Conservation (phyloP, 192 early-diverging fungal genomes). For the Neocallimastix lanati region DNA sequence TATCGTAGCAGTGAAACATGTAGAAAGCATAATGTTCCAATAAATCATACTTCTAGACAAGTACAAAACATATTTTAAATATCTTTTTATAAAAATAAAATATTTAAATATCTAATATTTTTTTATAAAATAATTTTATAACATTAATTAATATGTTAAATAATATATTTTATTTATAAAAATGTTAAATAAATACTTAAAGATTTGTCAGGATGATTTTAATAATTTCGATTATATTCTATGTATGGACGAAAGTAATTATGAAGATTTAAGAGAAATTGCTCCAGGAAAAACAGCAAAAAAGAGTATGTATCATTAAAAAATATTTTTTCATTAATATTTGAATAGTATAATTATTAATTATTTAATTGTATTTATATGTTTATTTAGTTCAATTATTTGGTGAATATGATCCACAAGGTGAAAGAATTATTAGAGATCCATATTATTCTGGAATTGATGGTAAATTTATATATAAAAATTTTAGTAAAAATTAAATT, state of each 20-base stretch:
- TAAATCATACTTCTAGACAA: constrained; percentile 56
- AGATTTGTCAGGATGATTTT: constrained; percentile 39
- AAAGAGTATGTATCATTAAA: not conserved
- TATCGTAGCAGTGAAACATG: constrained; percentile 45
- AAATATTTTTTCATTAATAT: no score
- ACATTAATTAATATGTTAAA: no score
- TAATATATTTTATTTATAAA: no score
- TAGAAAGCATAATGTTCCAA: constrained; percentile 42
- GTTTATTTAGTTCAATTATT: constrained; percentile 8
- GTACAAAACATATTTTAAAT: no score
- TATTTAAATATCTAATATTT: no score
- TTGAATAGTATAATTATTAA: no score
- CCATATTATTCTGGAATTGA: constrained; percentile 52
- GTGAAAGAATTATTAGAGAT: constrained; percentile 13
- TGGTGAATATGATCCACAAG: constrained; percentile 11
- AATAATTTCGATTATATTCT: constrained; percentile 63
- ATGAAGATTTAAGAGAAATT: not conserved
- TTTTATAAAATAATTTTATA: no score
- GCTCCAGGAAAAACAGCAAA: not conserved
- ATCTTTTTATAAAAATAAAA: no score
- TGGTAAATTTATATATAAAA: not conserved
- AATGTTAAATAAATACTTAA: not conserved
- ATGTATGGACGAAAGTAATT: constrained; percentile 59
- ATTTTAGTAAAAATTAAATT: no score
- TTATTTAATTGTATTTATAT: no score